phyloP scores from a whole-genome alignment of 2,329 filamentous ascomycete species.

The Eutypella sp. region DNA sequence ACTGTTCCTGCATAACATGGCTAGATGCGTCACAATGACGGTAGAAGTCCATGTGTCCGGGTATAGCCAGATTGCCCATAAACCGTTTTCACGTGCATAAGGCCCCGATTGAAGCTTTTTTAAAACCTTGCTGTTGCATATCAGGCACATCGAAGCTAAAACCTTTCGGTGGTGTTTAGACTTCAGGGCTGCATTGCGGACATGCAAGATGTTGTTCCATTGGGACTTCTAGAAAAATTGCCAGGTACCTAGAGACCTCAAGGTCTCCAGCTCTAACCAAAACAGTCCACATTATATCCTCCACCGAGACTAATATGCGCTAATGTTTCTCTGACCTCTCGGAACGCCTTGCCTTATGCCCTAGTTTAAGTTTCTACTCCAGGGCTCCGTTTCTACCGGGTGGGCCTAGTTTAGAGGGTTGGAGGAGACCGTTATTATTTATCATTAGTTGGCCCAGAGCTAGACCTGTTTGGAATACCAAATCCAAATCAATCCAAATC shows the following conservation, averaged over 20 bases:
- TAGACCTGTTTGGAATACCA: not conserved
- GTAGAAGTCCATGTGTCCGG: too few relatives aligned
- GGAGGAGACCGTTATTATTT: too few relatives aligned
- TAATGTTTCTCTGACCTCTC: not conserved
- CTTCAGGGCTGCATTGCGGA: not conserved
- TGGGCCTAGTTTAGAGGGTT: too few relatives aligned
- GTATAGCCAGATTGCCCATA: too few relatives aligned
- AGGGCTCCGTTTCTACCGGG: not conserved
- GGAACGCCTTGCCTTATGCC: not conserved
- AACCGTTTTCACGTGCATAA: too few relatives aligned
- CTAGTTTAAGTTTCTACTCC: too few relatives aligned
- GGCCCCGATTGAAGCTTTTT: not conserved
- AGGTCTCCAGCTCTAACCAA: constrained; percentile 1
- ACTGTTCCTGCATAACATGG: too few relatives aligned
- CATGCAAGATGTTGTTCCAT: too few relatives aligned
- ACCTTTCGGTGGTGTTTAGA: not conserved
- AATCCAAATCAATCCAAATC: constrained; percentile 1
- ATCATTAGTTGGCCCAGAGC: not conserved
- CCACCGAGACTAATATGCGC: too few relatives aligned
- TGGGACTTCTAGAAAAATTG: constrained; percentile 16
- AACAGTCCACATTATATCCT: too few relatives aligned
- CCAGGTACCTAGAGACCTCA: constrained; percentile 3
- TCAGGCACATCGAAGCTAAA: not conserved
- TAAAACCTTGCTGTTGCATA: not conserved
- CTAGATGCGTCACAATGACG: too few relatives aligned